Evolutionary conservation across 1,139 yeast genomes (phyloP), one percentile per base, ranked within the genome.

Genomic region (Candida albicans): DNA sequence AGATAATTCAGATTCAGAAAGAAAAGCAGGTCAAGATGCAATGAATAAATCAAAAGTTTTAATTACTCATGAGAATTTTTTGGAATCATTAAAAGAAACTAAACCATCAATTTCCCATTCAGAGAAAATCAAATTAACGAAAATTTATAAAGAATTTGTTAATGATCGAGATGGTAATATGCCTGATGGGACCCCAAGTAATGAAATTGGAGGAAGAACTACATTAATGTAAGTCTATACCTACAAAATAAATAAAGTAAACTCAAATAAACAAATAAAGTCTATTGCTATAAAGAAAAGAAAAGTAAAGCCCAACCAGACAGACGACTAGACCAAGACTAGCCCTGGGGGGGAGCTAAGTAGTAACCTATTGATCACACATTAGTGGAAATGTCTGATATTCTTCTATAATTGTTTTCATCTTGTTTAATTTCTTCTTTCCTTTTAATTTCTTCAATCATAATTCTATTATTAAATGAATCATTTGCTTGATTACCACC

Each of bases 111-210:
- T 93, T 37, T 89, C 97, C 0, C 65, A 70, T 1, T 77, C 81
- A 14, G 98, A 93, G 57, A 76, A 79, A 52, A 53, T 55, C 10
- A 87, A 89, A 57, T 75, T 91, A 41, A 67, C 71, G 25, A 67
- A 61, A 0, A 84, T 93, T 37, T 93, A 93, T 61, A 62, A 72
- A 31, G 82, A 86, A 59, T 93, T 93, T 60, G 80, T 85, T 12
- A 77, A 83, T 27, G 93, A 82, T 28, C 68, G 98, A 38, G 91
- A 87, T 49, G 97, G 96, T 0, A 84, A 86, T 47, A 82, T 91
- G 90, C 96, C 95, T 1, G 83, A 82, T 53, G 97, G 97, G 0
- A 76, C 82, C 30, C 82, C 93, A 3, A 83, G 96, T 52, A 83
- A 74, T 39, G 95, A 87, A 44, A 78, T 90, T 26, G 98, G 98